A percentile compares a stretch with the other conserved stretches of the same genome.
Conservation (phyloP, 305 asterid genomes). For the Fraxinus velutina region DNA sequence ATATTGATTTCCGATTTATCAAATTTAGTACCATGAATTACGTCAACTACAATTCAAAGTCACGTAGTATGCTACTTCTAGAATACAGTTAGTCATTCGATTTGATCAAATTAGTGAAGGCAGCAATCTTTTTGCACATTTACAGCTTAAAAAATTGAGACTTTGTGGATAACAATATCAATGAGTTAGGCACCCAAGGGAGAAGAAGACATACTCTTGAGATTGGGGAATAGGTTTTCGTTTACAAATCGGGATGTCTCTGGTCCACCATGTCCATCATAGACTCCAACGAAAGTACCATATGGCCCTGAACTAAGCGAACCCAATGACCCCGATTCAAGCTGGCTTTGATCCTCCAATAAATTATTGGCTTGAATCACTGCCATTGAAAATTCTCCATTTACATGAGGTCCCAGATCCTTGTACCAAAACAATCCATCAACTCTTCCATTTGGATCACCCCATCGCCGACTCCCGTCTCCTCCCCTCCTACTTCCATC, state of each 20-base stretch:
- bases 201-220: constrained; percentile 64
- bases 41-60: background rate
- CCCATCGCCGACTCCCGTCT: constrained; percentile 33
- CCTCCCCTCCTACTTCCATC: constrained; percentile 48
- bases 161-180: background rate
- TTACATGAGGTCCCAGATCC: constrained; percentile 66
- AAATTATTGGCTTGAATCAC: constrained; percentile 73
- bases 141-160: background rate
- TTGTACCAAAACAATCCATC: constrained; percentile 86
- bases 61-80: background rate
- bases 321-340: constrained; percentile 78
- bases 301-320: constrained; percentile 57
- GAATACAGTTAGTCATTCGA: background rate
- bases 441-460: constrained; percentile 51
- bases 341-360: constrained; percentile 91
- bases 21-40: background rate
- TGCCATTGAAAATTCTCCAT: constrained; percentile 87
- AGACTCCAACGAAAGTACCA: constrained; percentile 81
- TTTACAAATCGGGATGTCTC: constrained; percentile 79
- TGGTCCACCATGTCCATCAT: constrained; percentile 97
- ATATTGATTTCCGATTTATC: background rate
- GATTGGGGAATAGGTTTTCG: constrained; percentile 55
- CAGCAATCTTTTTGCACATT: background rate
- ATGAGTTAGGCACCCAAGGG: background rate
- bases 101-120: background rate